Conservation (phyloP, 805 yeast genomes). For the Isabelozyma heimii region DNA sequence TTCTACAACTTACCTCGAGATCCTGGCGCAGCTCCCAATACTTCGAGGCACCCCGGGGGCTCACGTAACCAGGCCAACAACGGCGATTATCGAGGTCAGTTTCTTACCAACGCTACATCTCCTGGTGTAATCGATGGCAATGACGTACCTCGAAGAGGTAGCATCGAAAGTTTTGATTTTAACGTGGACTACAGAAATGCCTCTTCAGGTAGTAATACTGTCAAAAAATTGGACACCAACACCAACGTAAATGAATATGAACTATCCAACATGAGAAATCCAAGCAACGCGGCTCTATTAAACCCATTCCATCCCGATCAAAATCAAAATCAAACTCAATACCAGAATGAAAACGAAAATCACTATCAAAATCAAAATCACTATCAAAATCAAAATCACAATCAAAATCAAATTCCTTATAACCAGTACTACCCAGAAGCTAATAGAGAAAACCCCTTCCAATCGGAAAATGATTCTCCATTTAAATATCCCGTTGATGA, state of each 20-base stretch:
- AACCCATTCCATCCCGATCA: background rate
- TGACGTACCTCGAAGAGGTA: background rate
- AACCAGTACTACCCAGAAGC: conserved; percentile 5
- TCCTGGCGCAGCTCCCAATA: background rate
- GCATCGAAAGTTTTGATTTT: background rate
- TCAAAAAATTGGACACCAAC: background rate
- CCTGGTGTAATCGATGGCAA: conserved; percentile 1
- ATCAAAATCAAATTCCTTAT: background rate
- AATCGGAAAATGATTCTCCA: background rate
- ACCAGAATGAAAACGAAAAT: no score
- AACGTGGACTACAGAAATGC: background rate
- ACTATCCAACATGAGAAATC: background rate
- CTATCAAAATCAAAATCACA: no score
- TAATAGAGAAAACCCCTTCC: conserved; percentile 6
- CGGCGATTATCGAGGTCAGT: conserved; percentile 10
- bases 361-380: background rate
- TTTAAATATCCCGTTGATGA: background rate
- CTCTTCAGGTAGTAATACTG: background rate
- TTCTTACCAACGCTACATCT: conserved; percentile 14
- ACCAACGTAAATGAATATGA: conserved; percentile 6
- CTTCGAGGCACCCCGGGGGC: background rate
- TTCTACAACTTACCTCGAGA: background rate
- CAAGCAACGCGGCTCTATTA: background rate
- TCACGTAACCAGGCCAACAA: background rate
- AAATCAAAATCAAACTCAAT: background rate